These are phyloP conservation scores for Quercus lobata DNA, from an alignment of 331 rosid genomes.

Conservation along the genomic window DNA sequence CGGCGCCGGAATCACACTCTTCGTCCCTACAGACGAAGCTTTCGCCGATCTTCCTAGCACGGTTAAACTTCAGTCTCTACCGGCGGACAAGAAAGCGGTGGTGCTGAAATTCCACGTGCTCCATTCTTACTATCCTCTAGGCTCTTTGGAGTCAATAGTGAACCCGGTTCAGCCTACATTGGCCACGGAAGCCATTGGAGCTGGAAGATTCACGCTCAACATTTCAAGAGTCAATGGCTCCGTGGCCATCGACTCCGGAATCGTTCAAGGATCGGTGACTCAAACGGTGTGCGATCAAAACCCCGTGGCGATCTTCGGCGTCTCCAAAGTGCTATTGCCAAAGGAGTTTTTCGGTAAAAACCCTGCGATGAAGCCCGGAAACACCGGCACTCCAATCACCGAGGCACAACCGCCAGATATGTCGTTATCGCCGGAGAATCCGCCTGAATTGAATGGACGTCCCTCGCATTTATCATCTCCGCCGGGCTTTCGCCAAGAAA, in stretches of 20 bases:
- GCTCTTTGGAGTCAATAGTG: slow-evolving; percentile 77
- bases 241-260: slow-evolving; percentile 73
- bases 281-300: slow-evolving; percentile 94
- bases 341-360: slow-evolving; percentile 70
- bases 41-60: slow-evolving; percentile 65
- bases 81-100: slow-evolving; percentile 80
- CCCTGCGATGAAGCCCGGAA: slow-evolving; percentile 37
- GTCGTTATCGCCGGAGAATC: slow-evolving; percentile 49
- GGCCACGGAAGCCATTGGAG: slow-evolving; percentile 90
- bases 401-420: slow-evolving; percentile 45
- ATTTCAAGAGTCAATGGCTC: slow-evolving; percentile 78
- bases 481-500: slow-evolving; percentile 54
- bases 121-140: slow-evolving; percentile 86
- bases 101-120: slow-evolving; percentile 80
- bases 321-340: slow-evolving; percentile 76
- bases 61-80: slow-evolving; percentile 57
- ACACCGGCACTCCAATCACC: slow-evolving; percentile 21
- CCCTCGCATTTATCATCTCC: slow-evolving; percentile 71
- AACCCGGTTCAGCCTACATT: slow-evolving; percentile 91
- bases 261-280: slow-evolving; percentile 66
- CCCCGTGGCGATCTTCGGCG: slow-evolving; percentile 94
- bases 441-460: slow-evolving; percentile 36
- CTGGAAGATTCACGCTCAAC: slow-evolving; percentile 82
- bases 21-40: slow-evolving; percentile 76
- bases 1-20: slow-evolving; percentile 91